Conservation (phyloP, 352 stramenopile genomes). For the Phytophthora multivora region DNA sequence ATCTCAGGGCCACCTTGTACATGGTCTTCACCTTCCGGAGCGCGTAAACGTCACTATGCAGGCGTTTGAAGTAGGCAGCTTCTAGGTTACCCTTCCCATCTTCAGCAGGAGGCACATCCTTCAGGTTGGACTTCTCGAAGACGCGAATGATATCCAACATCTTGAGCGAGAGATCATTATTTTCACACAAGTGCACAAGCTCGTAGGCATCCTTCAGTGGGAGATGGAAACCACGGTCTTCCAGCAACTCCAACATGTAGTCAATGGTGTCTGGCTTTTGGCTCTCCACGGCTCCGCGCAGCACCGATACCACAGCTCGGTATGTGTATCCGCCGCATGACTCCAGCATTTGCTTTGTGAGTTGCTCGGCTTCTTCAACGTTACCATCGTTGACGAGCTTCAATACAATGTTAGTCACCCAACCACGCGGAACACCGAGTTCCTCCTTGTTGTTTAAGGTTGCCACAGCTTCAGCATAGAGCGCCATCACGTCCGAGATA, state of each 20-base stretch:
- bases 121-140: slow-evolving; percentile 54
- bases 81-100: slow-evolving; percentile 38
- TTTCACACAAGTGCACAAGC: slow-evolving; percentile 52
- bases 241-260: slow-evolving; percentile 41
- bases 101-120: slow-evolving; percentile 27
- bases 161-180: slow-evolving; percentile 43
- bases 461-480: slow-evolving; percentile 57
- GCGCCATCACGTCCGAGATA: slow-evolving; percentile 38
- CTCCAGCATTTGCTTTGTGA: slow-evolving; percentile 45
- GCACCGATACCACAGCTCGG: slow-evolving; percentile 43
- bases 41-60: slow-evolving; percentile 31
- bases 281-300: slow-evolving; percentile 37
- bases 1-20: slow-evolving; percentile 57
- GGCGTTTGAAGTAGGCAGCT: slow-evolving; percentile 22
- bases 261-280: slow-evolving; percentile 35
- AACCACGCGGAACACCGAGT: slow-evolving; percentile 46
- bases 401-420: slow-evolving; percentile 47
- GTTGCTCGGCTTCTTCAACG: slow-evolving; percentile 44
- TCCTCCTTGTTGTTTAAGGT: slow-evolving; percentile 33
- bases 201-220: slow-evolving; percentile 53
- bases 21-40: slow-evolving; percentile 58
- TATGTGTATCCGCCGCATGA: slow-evolving; percentile 50
- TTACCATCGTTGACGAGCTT: slow-evolving; percentile 44
- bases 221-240: slow-evolving; percentile 47
- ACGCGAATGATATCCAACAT: slow-evolving; percentile 51